Evolutionary conservation across 2,329 filamentous ascomycete genomes (phyloP).

Genomic region (Emericellopsis atlantica): DNA sequence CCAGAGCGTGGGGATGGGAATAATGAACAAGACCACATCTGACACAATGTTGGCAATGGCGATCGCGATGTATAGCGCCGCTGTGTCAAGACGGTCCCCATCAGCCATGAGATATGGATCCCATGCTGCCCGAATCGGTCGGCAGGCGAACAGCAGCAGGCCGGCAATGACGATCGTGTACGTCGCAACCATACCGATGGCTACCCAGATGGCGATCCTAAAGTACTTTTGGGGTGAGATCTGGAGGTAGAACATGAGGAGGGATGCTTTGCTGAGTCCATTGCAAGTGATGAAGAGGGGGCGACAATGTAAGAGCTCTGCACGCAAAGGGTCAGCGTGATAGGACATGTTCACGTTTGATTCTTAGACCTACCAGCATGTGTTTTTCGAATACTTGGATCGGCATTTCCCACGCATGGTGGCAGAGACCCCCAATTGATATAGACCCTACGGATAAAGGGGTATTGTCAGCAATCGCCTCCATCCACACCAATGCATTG

Average conservation of each 20-base stretch:
- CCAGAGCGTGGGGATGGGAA: conserved; percentile 30
- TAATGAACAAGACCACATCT: conserved; percentile 28
- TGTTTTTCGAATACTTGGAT: conserved; percentile 9
- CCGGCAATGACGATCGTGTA: conserved; percentile 13
- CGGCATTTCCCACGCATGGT: conserved; percentile 14
- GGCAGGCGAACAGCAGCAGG: conserved; percentile 8
- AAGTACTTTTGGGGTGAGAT: conserved; percentile 18
- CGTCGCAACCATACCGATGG: conserved; percentile 12
- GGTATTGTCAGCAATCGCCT: too few relatives aligned
- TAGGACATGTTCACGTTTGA: neutral
- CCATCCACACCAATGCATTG: too few relatives aligned
- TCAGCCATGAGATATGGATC: conserved; percentile 12
- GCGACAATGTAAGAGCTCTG: conserved; percentile 13
- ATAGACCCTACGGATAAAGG: conserved; percentile 9
- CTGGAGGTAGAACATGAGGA: conserved; percentile 20
- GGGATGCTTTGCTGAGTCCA: conserved; percentile 19
- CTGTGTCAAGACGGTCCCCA: conserved; percentile 24
- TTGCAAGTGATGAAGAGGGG: conserved; percentile 18
- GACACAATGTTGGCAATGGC: conserved; percentile 31
- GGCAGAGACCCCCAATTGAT: conserved; percentile 11
- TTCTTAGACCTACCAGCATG: conserved; percentile 7
- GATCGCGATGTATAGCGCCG: conserved; percentile 33
- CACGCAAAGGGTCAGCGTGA: neutral
- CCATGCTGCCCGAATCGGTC: conserved; percentile 7
- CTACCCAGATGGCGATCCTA: conserved; percentile 10